Evolutionary conservation across 2,329 filamentous ascomycete genomes (phyloP).

Genomic region (Ceratocystis huliohia): DNA sequence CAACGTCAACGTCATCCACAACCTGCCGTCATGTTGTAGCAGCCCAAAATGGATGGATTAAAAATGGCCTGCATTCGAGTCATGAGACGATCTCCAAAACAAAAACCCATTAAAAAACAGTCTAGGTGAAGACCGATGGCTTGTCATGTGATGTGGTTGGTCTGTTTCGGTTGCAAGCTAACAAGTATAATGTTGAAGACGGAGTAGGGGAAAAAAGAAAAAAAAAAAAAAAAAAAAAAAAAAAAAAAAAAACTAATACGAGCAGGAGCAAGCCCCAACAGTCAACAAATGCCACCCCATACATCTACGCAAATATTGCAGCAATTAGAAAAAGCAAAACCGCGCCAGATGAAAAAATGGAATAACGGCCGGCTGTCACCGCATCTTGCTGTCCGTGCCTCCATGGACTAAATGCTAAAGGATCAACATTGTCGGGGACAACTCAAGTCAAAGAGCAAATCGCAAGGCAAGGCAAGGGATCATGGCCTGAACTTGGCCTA

Average conservation of each 20-base stretch:
- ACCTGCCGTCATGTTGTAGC: neutral
- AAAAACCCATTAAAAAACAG: neutral
- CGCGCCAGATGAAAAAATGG: neutral
- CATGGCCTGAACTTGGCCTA: neutral
- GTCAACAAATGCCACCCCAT: neutral
- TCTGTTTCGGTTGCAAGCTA: neutral
- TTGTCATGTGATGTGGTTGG: neutral
- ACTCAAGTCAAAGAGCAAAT: constrained; percentile 3
- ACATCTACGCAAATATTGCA: neutral
- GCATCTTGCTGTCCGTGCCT: constrained; percentile 5
- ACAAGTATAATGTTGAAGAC: neutral
- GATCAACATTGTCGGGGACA: constrained; percentile 8
- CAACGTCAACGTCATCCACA: neutral
- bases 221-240: neutral
- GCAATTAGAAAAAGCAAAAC: neutral
- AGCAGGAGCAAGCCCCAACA: neutral
- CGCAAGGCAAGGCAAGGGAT: neutral
- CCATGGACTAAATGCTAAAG: neutral
- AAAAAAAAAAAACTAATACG: neutral
- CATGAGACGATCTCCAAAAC: constrained; percentile 3
- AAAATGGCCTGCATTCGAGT: neutral
- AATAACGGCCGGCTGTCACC: constrained; percentile 8
- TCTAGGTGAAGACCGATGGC: neutral
- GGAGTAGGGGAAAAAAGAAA: neutral
- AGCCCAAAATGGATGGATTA: neutral